These are phyloP conservation scores for Ascochyta fabae DNA, from an alignment of 2,329 filamentous ascomycete species.

Conservation along the genomic window DNA sequence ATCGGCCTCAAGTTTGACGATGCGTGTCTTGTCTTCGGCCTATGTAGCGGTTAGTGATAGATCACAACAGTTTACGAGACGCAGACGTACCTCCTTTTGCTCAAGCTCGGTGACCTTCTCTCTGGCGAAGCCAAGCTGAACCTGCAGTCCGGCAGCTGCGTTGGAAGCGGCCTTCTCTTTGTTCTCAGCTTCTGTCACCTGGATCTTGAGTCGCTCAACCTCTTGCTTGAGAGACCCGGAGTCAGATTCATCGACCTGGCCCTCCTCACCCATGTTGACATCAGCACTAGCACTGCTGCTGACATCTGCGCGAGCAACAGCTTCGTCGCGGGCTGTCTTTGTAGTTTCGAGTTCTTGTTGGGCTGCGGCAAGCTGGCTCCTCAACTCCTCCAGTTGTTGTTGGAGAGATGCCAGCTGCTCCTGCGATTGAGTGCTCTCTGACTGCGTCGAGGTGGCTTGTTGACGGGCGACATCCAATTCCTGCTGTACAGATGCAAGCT, in stretches of 20 bases:
- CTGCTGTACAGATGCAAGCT: conserved; percentile 29
- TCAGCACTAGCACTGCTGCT: conserved; percentile 45
- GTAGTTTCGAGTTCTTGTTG: conserved; percentile 62
- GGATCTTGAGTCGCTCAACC: conserved; percentile 44
- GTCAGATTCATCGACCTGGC: conserved; percentile 50
- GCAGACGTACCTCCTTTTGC: conserved; percentile 57
- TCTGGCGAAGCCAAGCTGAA: conserved; percentile 60
- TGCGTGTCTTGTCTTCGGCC: conserved; percentile 50
- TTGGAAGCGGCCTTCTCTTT: conserved; percentile 49
- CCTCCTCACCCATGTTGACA: conserved; percentile 54
- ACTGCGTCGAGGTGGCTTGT: conserved; percentile 29
- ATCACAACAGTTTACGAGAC: background rate
- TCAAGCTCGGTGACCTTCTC: conserved; percentile 70
- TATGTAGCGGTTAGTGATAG: conserved; percentile 26
- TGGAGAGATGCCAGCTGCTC: conserved; percentile 69
- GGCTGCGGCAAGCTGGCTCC: conserved; percentile 27
- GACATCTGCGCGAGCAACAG: conserved; percentile 57
- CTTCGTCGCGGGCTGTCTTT: conserved; percentile 69
- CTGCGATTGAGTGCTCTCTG: conserved; percentile 23
- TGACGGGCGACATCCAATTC: conserved; percentile 69
- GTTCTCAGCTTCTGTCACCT: conserved; percentile 39
- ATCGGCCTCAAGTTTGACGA: conserved; percentile 45
- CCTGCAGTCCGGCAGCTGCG: conserved; percentile 44
- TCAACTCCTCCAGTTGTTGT: conserved; percentile 30
- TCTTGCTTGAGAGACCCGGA: conserved; percentile 38